These are phyloP conservation scores for Lepidium didymum DNA, from an alignment of 345 rosid genomes.

Conservation along the genomic window DNA sequence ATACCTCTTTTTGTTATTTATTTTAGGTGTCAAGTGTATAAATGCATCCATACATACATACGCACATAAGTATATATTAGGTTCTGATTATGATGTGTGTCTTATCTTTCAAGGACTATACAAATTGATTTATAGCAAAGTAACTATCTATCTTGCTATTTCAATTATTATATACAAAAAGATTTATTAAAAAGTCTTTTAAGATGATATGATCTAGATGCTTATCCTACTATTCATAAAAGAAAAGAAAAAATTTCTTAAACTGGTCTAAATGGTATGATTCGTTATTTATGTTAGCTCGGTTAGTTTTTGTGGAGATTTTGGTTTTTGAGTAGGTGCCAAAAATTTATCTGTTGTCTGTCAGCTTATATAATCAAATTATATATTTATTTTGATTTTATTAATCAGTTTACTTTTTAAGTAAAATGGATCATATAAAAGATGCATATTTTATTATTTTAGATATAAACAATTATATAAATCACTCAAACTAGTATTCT, in stretches of 20 bases:
- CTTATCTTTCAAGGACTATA: conserved; percentile 24
- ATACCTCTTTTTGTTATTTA: conserved; percentile 16
- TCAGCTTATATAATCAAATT: too few species aligned
- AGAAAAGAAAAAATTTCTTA: neutral
- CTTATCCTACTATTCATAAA: conserved; percentile 10
- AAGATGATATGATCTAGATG: conserved; percentile 13
- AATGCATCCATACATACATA: neutral
- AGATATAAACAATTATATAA: too few species aligned
- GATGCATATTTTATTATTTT: too few species aligned
- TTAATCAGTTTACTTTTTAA: too few species aligned
- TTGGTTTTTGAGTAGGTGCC: too few species aligned
- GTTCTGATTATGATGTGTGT: conserved; percentile 24
- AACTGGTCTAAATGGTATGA: neutral
- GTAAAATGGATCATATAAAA: too few species aligned
- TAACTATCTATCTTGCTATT: conserved; percentile 21
- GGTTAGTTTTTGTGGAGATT: too few species aligned
- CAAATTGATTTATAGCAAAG: conserved; percentile 20
- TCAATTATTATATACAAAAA: neutral
- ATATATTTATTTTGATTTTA: too few species aligned
- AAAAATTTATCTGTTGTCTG: too few species aligned
- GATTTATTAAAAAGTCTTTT: neutral
- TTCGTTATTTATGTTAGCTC: too few species aligned
- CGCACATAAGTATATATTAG: neutral
- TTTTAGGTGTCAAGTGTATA: conserved; percentile 15
- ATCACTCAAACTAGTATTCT: neutral